Percentiles rank a stretch among this genome's conserved stretches.
These are phyloP conservation scores for Backusella luteola DNA, from an alignment of 192 early-diverging fungal genomes.

Conservation along the genomic window DNA sequence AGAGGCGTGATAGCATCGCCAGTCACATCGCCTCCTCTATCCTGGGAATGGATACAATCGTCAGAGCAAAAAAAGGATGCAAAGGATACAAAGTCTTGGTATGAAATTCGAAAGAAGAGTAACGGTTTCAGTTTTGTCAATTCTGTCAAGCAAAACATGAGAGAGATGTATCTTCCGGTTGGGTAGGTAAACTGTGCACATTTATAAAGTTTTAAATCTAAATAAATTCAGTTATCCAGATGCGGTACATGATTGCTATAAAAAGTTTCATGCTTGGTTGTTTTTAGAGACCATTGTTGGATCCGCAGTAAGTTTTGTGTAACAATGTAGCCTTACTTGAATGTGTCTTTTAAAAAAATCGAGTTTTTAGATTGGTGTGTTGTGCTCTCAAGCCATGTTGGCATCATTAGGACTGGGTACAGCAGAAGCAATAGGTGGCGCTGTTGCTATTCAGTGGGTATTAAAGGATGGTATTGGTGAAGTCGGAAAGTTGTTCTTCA, in stretches of 20 bases:
- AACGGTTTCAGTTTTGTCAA: slow-evolving; percentile 12
- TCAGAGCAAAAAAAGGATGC: background rate
- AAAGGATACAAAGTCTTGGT: background rate
- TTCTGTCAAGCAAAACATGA: slow-evolving; percentile 38
- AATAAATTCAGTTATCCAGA: slow-evolving; percentile 48
- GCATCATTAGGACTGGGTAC: slow-evolving; percentile 55
- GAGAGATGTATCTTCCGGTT: slow-evolving; percentile 60
- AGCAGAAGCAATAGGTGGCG: slow-evolving; percentile 53
- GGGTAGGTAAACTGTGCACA: slow-evolving; percentile 25
- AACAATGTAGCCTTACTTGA: background rate
- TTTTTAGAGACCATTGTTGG: slow-evolving; percentile 63
- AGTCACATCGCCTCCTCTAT: slow-evolving; percentile 31
- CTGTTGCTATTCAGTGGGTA: slow-evolving; percentile 69
- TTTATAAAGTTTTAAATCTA: background rate
- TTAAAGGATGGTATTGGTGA: slow-evolving; percentile 68
- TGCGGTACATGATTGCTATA: slow-evolving; percentile 57
- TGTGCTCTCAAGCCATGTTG: slow-evolving; percentile 68
- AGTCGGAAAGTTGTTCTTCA: slow-evolving; percentile 70
- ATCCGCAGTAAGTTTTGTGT: slow-evolving; percentile 45
- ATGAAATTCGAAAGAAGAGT: slow-evolving; percentile 6
- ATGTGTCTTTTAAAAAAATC: background rate
- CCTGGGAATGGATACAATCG: slow-evolving; percentile 41
- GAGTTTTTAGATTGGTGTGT: slow-evolving; percentile 50
- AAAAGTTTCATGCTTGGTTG: slow-evolving; percentile 55
- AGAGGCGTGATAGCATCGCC: slow-evolving; percentile 31